Percentiles rank a stretch among this genome's conserved stretches.
Conservation (phyloP, 768 basidiomycete genomes). For the Pleurotus giganteus region DNA sequence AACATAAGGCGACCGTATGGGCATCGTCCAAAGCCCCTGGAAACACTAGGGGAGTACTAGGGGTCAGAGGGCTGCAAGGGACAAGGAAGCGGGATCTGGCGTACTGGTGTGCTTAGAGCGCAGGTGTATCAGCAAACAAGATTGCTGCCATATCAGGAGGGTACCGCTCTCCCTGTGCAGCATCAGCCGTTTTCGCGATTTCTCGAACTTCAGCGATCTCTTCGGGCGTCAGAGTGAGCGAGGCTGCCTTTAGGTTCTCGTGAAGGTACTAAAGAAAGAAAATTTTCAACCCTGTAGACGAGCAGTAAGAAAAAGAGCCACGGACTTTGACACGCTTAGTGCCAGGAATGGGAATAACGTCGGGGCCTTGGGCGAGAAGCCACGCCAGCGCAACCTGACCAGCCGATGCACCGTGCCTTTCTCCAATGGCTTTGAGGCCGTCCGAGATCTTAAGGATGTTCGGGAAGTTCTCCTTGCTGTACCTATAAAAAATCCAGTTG, state of each 20-base stretch:
- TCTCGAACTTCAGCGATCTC: slow-evolving; percentile 34
- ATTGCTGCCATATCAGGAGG: slow-evolving; percentile 22
- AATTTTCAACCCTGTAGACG: slow-evolving; percentile 9
- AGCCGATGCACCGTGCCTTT: slow-evolving; percentile 37
- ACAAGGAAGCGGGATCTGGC: not conserved
- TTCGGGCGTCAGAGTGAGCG: slow-evolving; percentile 31
- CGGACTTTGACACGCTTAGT: slow-evolving; percentile 37
- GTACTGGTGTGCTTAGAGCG: slow-evolving; percentile 4
- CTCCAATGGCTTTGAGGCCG: slow-evolving; percentile 29
- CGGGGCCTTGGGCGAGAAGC: slow-evolving; percentile 45
- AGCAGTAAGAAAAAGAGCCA: not conserved
- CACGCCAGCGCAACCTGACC: slow-evolving; percentile 51
- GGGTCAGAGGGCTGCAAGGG: too few relatives aligned
- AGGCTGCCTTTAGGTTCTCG: slow-evolving; percentile 39
- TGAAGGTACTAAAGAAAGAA: slow-evolving; percentile 29
- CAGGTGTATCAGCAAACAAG: slow-evolving; percentile 34
- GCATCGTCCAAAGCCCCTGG: too few relatives aligned
- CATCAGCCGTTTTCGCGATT: slow-evolving; percentile 32
- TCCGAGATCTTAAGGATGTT: slow-evolving; percentile 44
- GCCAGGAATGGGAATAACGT: slow-evolving; percentile 49
- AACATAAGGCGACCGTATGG: too few relatives aligned
- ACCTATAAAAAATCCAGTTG: slow-evolving; percentile 21
- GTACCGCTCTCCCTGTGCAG: slow-evolving; percentile 29
- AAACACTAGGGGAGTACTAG: too few relatives aligned
- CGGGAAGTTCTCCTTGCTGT: slow-evolving; percentile 43